A percentile compares a stretch with the other conserved stretches of the same genome.
Evolutionary conservation across 768 basidiomycete species (phyloP).

Genomic region (Lactarius evosmus): DNA sequence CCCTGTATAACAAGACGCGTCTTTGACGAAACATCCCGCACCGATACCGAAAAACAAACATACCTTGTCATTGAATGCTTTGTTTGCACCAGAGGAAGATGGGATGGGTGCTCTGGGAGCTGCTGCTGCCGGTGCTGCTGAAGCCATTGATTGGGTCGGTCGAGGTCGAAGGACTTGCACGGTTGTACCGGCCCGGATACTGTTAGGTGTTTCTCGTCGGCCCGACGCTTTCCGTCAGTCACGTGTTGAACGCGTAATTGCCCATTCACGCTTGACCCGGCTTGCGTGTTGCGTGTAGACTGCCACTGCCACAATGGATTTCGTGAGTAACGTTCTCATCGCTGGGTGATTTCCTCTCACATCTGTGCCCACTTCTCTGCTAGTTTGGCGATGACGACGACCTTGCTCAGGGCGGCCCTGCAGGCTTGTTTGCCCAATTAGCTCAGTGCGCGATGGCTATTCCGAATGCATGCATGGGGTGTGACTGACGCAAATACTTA

Average conservation of each 20-base stretch:
- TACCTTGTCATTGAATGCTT: conserved; percentile 84
- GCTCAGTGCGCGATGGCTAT: conserved; percentile 46
- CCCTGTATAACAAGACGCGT: conserved; percentile 66
- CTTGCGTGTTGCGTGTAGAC: not conserved
- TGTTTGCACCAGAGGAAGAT: conserved; percentile 29
- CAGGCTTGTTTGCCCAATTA: conserved; percentile 61
- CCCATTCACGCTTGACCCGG: not conserved
- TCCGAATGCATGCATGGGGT: conserved; percentile 2
- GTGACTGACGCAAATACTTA: conserved; percentile 32
- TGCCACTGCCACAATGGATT: conserved; percentile 17
- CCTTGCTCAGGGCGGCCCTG: conserved; percentile 46
- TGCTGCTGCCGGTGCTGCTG: conserved; percentile 29
- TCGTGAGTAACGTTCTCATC: conserved; percentile 5
- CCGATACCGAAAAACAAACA: conserved; percentile 8
- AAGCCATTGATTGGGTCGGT: conserved; percentile 33
- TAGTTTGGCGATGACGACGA: conserved; percentile 25
- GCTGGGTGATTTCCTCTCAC: not conserved
- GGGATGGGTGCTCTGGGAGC: conserved; percentile 24
- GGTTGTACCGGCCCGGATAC: not conserved
- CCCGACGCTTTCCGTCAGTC: not conserved
- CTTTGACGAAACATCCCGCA: conserved; percentile 29
- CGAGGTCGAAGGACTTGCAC: not conserved
- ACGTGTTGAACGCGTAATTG: conserved; percentile 24
- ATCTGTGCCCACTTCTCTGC: not conserved
- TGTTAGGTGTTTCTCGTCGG: conserved; percentile 3